Base-by-base conservation (phyloP, 2,329 filamentous ascomycete genomes). In the Cryphonectria carpinicola region DNA sequence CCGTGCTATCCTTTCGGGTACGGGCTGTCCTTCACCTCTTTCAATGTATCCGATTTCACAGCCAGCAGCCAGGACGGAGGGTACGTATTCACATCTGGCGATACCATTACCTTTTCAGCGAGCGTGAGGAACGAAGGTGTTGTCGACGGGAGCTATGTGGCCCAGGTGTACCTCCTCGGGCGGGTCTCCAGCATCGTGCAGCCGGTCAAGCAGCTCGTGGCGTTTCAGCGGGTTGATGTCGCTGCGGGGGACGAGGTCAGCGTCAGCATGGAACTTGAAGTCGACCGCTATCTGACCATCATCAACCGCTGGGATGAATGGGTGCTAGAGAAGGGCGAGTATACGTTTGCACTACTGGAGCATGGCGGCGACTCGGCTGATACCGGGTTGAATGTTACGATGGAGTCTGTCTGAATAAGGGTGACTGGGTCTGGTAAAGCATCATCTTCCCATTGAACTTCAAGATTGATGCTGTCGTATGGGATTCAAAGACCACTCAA, bases 201-300 rank as follows among this genome's bases (percentile, higher is more conserved):
- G 72, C 81, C 83, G 0, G 78, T 82, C 1, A 81, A 78, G 69
- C 83, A 85, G 73, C 78, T 85, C 5, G 79, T 84, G 6, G 81
- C 82, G 11, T 84, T 85, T 69, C 72, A 76, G 41, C 75, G 82
- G 1, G 77, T 82, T 1, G 81, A 84, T 69, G 71, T 85, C 19
- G 76, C 74, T 0, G 71, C 77, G 0, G 79, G 80, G 3, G 77
- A 82, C 64, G 76, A 77, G 56, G 73, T 56, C 4, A 74, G 52
- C 3, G 77, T 82, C 14, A 71, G 66, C 4, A 77, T 82, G 77
- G 76, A 80, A 43, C 60, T 84, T 8, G 81, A 84, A 2, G 82
- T 79, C 19, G 79, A 81, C 71, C 76, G 82, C 37, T 85, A 83
- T 74, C 75, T 85, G 28, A 78, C 77, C 1, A 80, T 84, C 37